Evolutionary conservation across 2,329 filamentous ascomycete species (phyloP), one percentile per base, ranked within the genome.

Genomic region (Lachnellula cervina): DNA sequence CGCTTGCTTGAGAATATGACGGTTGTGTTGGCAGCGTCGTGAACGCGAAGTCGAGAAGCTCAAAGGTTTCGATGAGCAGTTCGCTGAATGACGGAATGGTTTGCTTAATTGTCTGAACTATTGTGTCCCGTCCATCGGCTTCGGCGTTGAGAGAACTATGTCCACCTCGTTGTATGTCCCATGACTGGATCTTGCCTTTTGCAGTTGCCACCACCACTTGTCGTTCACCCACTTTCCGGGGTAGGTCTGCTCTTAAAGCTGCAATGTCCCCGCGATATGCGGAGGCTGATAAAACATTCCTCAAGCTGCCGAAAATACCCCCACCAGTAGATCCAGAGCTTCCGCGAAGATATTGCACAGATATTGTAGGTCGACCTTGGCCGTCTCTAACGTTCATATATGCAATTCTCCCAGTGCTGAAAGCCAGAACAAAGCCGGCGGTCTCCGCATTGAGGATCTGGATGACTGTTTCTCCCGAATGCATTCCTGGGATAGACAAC

Each of bases 161-260:
- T 35, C 92, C 92, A 58, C 89, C 89, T 70, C 93, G 90, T 66
- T 93, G 90, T 44, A 97, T 80, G 67, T 88, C 89, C 94, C 94
- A 99, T 7, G 87, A 80, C 64, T 95, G 87, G 25, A 99, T 74
- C 56, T 86, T 81, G 28, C 89, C 93, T 64, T 87, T 87, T 52
- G 84, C 80, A 1, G 91, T 94, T 14, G 87, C 84, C 38, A 92
- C 84, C 47, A 96, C 81, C 35, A 96, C 80, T 63, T 92, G 90
- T 68, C 92, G 86, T 71, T 97, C 91, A 23, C 91, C 92, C 60
- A 90, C 84, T 56, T 85, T 83, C 38, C 80, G 78, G 9, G 87
- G 85, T 51, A 82, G 79, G 44, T 89, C 89, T 25, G 90, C 85
- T 63, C 86, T 84, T 38, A 96, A 86, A 32, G 92, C 90, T 45